Conservation (phyloP, 306 rosid species). For the Quercus berberidifolia region DNA sequence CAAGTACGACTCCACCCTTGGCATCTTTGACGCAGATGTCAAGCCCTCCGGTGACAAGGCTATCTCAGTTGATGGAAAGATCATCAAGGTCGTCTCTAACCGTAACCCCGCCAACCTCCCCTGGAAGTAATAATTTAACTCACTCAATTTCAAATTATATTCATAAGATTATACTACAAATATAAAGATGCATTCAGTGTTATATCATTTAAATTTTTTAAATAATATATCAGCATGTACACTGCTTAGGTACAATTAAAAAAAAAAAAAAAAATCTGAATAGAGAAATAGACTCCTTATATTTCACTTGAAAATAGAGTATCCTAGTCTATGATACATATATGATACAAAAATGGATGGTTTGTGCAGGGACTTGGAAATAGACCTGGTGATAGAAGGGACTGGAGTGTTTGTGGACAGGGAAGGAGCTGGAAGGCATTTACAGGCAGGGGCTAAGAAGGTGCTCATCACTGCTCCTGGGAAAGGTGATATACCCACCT, state of each 20-base stretch:
- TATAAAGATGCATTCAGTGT: too few relatives aligned
- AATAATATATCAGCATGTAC: too few relatives aligned
- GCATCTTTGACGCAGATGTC: conserved; percentile 90
- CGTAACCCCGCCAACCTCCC: conserved; percentile 84
- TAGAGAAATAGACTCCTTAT: too few relatives aligned
- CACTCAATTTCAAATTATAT: not conserved
- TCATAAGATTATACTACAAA: too few relatives aligned
- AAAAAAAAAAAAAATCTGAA: not conserved
- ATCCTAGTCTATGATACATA: too few relatives aligned
- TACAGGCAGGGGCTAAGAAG: conserved; percentile 94
- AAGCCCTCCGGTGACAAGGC: conserved; percentile 65
- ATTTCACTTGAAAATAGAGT: too few relatives aligned
- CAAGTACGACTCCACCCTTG: conserved; percentile 94
- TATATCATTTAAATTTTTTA: too few relatives aligned
- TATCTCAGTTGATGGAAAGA: conserved; percentile 86
- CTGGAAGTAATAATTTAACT: conserved; percentile 54
- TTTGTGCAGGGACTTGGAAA: conserved; percentile 63
- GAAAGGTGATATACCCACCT: conserved; percentile 96
- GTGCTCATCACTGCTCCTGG: conserved; percentile 98
- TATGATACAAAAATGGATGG: not conserved
- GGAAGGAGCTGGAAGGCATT: conserved; percentile 96
- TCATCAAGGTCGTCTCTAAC: conserved; percentile 80
- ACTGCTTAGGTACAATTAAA: too few relatives aligned
- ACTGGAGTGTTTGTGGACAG: conserved; percentile 97
- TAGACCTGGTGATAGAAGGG: conserved; percentile 96